These are phyloP conservation scores for Ogataea neopini DNA, from an alignment of 805 yeast genomes.

Conservation along the genomic window DNA sequence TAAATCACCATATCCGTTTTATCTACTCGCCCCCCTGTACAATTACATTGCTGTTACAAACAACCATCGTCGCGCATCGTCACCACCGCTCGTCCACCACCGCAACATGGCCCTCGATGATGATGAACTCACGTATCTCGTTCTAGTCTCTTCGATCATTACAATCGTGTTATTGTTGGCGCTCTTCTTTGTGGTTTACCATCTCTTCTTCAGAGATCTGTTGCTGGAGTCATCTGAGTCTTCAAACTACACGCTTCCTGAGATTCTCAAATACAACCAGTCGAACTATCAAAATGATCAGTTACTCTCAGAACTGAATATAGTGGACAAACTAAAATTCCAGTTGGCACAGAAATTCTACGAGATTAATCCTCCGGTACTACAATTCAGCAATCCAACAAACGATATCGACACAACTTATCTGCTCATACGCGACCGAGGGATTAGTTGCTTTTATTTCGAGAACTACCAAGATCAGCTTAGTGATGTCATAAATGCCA, in stretches of 20 bases:
- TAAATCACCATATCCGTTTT: no score
- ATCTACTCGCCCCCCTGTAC: no score
- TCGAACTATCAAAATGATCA: conserved; percentile 21
- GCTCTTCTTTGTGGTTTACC: conserved; percentile 28
- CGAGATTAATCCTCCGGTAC: conserved; percentile 26
- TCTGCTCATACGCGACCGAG: conserved; percentile 37
- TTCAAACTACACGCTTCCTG: conserved; percentile 29
- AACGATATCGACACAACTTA: conserved; percentile 32
- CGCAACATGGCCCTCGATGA: conserved; percentile 20
- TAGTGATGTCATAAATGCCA: conserved; percentile 22
- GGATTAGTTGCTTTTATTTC: conserved; percentile 36
- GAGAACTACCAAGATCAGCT: conserved; percentile 35
- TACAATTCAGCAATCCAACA: conserved; percentile 27
- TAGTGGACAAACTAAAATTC: conserved; percentile 28
- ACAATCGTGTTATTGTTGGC: conserved; percentile 28
- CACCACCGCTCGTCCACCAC: no score
- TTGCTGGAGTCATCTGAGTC: conserved; percentile 14
- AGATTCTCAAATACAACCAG: conserved; percentile 22
- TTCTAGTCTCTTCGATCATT: conserved; percentile 29
- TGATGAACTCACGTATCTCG: conserved; percentile 26
- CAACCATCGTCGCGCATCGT: no score
- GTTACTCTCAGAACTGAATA: conserved; percentile 22
- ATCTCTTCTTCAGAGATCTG: conserved; percentile 28
- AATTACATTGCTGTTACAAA: no score
- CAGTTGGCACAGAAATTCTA: conserved; percentile 27